Evolutionary conservation across 495 filamentous ascomycete species (phyloP), one percentile per base, ranked within the genome.

Genomic region (Xylaria flabelliformis): DNA sequence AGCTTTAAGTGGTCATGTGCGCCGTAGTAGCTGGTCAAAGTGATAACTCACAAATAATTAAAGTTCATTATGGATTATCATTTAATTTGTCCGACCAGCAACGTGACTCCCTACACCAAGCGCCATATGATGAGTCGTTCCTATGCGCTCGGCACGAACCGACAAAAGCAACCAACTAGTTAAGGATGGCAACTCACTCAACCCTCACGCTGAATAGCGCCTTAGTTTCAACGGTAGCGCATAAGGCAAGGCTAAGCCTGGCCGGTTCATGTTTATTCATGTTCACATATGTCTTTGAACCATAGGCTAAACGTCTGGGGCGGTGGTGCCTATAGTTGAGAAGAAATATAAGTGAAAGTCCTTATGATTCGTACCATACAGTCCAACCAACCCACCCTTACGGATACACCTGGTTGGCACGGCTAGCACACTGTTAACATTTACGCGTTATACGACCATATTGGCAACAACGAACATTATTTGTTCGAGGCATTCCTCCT

Each of bases 151-250:
- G 58, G 58, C 26, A 61, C 58, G 58, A 39, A 4, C 34, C 58
- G 58, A 61, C 58, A 56, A 56, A 55, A 56, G 53, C 53, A 56
- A 56, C 4, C 12, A 56, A 56, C 5, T 32, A 56, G 29, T 6
- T 32, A 56, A 29, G 53, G 26, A 56, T 32, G 26, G 24, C 10
- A 53, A 53, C 50, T 53, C 21, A 53, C 50, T 26, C 4, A 8
- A 8, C 53, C 51, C 26, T 56, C 53, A 56, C 29, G 21, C 15
- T 1, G 24, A 12, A 53, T 36, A 36, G 39, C 64, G 24, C 64
- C 44, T 21, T 24, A 19, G 10, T 29, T 53, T 66, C 64, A 51
- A 29, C 64, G 21, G 63, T 48, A n/a, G 8, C 24, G 24, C 42
- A 65, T 65, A 19, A 17, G 15, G 24, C 4, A 24, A 36, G 46